A percentile compares a stretch with the other conserved stretches of the same genome.
phyloP scores from a whole-genome alignment of 2,329 filamentous ascomycete species.

The Fusarium illudens region DNA sequence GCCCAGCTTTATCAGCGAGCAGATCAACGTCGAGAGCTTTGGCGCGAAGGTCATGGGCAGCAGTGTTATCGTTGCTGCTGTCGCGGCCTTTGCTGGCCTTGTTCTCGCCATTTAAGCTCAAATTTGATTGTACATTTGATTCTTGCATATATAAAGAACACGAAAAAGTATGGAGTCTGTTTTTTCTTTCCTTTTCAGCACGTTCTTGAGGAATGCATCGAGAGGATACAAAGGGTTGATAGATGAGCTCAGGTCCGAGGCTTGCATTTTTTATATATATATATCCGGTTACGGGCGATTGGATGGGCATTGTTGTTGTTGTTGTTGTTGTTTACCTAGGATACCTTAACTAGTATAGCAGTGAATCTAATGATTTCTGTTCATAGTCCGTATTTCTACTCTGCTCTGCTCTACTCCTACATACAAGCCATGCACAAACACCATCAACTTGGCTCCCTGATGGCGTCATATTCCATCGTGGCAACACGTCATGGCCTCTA shows the following conservation, averaged over 20 bases:
- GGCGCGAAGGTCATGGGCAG: constrained; percentile 26
- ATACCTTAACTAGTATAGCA: constrained; percentile 15
- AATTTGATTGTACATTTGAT: not conserved
- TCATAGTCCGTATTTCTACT: not conserved
- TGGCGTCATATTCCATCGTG: not conserved
- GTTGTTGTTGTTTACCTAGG: constrained; percentile 17
- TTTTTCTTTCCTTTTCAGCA: constrained; percentile 23
- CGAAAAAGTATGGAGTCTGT: constrained; percentile 24
- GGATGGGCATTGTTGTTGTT: constrained; percentile 11
- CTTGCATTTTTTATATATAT: constrained; percentile 18
- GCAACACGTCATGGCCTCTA: no score
- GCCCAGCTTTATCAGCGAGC: constrained; percentile 40
- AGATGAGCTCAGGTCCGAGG: constrained; percentile 13
- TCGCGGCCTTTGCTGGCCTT: constrained; percentile 34
- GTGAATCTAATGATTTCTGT: constrained; percentile 27
- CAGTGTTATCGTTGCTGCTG: constrained; percentile 17
- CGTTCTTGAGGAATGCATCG: constrained; percentile 27
- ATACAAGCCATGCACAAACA: not conserved
- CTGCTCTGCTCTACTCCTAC: not conserved
- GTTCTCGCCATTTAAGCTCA: constrained; percentile 29
- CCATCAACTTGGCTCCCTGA: not conserved
- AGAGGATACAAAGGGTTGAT: constrained; percentile 13
- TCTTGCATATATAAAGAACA: constrained; percentile 6
- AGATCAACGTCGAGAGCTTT: constrained; percentile 40
- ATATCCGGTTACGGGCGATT: not conserved